These are phyloP conservation scores for Corrigiola litoralis DNA, from an alignment of 179 eudicot species.

Conservation along the genomic window DNA sequence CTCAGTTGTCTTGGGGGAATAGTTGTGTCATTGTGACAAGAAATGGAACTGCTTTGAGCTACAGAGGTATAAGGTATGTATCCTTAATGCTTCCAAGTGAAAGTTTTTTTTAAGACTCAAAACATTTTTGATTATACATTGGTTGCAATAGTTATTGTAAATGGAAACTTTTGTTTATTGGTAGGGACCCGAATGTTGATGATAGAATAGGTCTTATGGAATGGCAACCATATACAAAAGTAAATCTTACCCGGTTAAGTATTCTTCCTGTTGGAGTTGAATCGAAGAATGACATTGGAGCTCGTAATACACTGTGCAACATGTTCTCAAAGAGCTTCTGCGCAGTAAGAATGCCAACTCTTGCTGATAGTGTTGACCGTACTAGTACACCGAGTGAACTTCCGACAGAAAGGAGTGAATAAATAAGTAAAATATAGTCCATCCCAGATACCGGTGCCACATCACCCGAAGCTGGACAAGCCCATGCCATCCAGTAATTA, in stretches of 20 bases:
- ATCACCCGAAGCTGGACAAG: slow-evolving; percentile 61
- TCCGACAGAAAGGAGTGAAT: slow-evolving; percentile 61
- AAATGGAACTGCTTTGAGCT: no score
- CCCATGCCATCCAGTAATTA: slow-evolving; percentile 99
- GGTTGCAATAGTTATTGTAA: no score
- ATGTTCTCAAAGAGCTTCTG: slow-evolving; percentile 76
- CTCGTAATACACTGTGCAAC: slow-evolving; percentile 63
- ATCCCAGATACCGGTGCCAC: slow-evolving; percentile 41
- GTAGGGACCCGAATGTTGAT: no score
- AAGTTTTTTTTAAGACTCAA: no score
- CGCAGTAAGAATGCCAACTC: slow-evolving; percentile 58
- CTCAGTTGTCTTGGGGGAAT: not conserved
- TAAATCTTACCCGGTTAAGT: slow-evolving; percentile 65
- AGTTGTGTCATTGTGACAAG: no score
- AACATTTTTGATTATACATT: not conserved
- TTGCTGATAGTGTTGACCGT: slow-evolving; percentile 64
- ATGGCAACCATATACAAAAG: not conserved
- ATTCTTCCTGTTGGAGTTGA: slow-evolving; percentile 96
- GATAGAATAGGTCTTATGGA: no score
- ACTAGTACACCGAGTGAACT: slow-evolving; percentile 67
- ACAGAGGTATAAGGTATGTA: not conserved
- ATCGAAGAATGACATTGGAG: slow-evolving; percentile 97
- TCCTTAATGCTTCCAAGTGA: no score
- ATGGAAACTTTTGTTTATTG: no score
- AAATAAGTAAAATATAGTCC: slow-evolving; percentile 54